phyloP scores from a whole-genome alignment of 768 basidiomycete species.

The Coprinellus micaceus region DNA sequence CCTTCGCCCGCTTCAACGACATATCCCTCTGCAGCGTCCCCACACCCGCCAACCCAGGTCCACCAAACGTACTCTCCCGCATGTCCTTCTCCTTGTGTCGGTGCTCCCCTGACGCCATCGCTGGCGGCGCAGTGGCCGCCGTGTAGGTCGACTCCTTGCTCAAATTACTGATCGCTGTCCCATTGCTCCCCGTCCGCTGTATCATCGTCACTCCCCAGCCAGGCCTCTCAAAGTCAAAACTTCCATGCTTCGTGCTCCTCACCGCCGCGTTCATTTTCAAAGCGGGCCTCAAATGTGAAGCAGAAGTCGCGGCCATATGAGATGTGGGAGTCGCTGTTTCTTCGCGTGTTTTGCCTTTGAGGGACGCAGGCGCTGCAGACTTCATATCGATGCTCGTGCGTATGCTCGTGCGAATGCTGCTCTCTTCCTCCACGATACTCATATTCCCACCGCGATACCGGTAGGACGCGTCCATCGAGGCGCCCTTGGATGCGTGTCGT shows the following conservation, averaged over 20 bases:
- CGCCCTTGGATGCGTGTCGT: slow-evolving; percentile 15
- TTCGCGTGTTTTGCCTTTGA: slow-evolving; percentile 26
- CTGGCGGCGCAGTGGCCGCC: slow-evolving; percentile 28
- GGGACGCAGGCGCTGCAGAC: too few relatives aligned
- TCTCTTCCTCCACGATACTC: slow-evolving; percentile 37
- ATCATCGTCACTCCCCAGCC: slow-evolving; percentile 37
- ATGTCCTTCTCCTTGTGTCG: slow-evolving; percentile 29
- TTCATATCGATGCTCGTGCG: too few relatives aligned
- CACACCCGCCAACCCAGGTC: slow-evolving; percentile 42
- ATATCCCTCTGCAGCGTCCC: slow-evolving; percentile 41
- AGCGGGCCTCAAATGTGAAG: too few relatives aligned
- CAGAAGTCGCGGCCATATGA: slow-evolving; percentile 7
- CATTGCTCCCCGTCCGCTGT: slow-evolving; percentile 45
- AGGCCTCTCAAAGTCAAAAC: slow-evolving; percentile 75
- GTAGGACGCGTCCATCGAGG: slow-evolving; percentile 35
- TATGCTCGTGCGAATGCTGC: slow-evolving; percentile 11
- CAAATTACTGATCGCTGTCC: too few relatives aligned
- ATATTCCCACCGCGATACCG: slow-evolving; percentile 31
- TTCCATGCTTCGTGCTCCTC: slow-evolving; percentile 59
- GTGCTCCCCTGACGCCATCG: too few relatives aligned
- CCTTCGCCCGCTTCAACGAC: slow-evolving; percentile 38
- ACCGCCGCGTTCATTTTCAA: slow-evolving; percentile 27
- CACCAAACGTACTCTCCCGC: slow-evolving; percentile 25
- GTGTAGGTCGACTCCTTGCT: too few relatives aligned
- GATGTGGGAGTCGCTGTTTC: slow-evolving; percentile 19